These are phyloP conservation scores for Podospora comata DNA, from an alignment of 495 filamentous ascomycete species.

Conservation along the genomic window DNA sequence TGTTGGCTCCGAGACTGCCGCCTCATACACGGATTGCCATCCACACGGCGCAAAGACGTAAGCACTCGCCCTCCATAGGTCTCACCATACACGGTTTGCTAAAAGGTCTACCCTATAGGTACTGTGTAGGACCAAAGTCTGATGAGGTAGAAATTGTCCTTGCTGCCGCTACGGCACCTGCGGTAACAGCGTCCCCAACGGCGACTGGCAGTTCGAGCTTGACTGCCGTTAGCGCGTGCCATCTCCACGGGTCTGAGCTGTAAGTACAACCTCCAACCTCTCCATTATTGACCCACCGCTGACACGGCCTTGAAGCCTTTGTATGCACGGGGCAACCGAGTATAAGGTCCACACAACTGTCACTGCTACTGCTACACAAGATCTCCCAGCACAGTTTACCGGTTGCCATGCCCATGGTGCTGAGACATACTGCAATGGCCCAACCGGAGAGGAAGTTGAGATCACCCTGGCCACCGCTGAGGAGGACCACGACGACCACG, in stretches of 20 bases:
- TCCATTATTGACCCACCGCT: not conserved
- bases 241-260: constrained; percentile 18
- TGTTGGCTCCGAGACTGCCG: constrained; percentile 15
- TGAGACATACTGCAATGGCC: constrained; percentile 41
- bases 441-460: constrained; percentile 40
- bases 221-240: constrained; percentile 21
- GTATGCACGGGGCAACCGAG: constrained; percentile 22
- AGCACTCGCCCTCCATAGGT: not conserved
- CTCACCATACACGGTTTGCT: not conserved
- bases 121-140: constrained; percentile 10
- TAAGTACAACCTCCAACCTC: not conserved
- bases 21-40: constrained; percentile 20
- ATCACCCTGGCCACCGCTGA: constrained; percentile 12
- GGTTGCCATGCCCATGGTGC: constrained; percentile 26
- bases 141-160: constrained; percentile 18
- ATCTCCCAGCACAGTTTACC: constrained; percentile 22
- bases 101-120: not conserved
- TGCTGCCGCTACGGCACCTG: constrained; percentile 10
- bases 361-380: constrained; percentile 23
- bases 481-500: constrained; percentile 27
- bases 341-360: constrained; percentile 19
- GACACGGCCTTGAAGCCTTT: constrained; percentile 6
- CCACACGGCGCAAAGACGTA: constrained; percentile 15
- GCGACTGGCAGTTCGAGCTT: not conserved
- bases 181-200: constrained; percentile 13